phyloP scores from a whole-genome alignment of 345 rosid genomes.

The Eucalyptus sp. region DNA sequence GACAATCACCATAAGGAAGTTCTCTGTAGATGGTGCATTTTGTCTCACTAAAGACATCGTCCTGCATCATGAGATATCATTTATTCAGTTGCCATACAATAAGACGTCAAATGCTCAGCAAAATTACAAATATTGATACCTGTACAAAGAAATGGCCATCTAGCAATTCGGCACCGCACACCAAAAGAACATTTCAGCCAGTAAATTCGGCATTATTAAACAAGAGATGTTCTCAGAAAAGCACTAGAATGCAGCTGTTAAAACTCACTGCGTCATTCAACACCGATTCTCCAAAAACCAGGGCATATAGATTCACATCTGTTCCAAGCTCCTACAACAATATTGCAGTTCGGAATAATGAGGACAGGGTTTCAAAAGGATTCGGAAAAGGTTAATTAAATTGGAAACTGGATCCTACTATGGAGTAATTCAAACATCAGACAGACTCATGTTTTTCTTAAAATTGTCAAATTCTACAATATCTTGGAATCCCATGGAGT shows the following conservation, averaged over 20 bases:
- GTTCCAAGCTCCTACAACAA: constrained; percentile 86
- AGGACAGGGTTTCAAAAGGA: neutral
- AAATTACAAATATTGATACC: constrained; percentile 29
- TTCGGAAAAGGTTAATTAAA: neutral
- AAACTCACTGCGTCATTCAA: constrained; percentile 93
- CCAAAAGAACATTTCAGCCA: neutral
- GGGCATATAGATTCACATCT: constrained; percentile 84
- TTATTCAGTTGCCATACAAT: neutral
- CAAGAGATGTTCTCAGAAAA: neutral
- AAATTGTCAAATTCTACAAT: neutral
- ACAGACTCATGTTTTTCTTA: neutral
- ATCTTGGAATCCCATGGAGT: neutral
- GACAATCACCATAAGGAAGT: constrained; percentile 72
- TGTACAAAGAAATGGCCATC: constrained; percentile 98
- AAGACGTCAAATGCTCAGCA: neutral
- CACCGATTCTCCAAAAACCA: constrained; percentile 98
- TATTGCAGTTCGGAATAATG: neutral
- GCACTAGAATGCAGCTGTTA: neutral
- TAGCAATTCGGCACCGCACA: constrained; percentile 17
- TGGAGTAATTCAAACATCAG: neutral
- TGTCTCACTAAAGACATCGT: constrained; percentile 90
- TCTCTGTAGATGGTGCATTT: constrained; percentile 50
- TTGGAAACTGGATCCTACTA: neutral
- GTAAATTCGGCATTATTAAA: neutral
- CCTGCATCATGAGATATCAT: constrained; percentile 35